phyloP scores from a whole-genome alignment of 2,329 filamentous ascomycete species.

The Colletotrichum horii region DNA sequence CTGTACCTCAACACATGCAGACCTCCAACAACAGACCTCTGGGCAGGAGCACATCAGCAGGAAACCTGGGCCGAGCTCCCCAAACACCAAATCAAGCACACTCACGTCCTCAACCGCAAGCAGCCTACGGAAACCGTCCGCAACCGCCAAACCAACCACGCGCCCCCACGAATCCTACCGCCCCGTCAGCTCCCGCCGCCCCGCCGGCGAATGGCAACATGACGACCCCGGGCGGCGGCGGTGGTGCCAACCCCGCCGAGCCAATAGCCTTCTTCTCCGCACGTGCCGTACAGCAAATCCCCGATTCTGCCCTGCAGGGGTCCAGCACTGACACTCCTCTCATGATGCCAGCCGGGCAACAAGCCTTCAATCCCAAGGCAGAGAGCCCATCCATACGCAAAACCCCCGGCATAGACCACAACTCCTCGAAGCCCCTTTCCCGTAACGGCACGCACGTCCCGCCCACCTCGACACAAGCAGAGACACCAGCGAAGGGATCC shows the following conservation, averaged over 20 bases:
- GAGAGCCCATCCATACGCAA: conserved; percentile 88
- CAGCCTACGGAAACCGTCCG: conserved; percentile 25
- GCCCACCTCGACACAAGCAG: conserved; percentile 33
- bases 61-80: conserved; percentile 31
- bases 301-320: conserved; percentile 46
- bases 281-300: conserved; percentile 63
- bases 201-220: conserved; percentile 1
- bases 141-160: conserved; percentile 25
- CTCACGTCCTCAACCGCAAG: conserved; percentile 26
- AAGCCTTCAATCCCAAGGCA: conserved; percentile 74
- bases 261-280: conserved; percentile 74
- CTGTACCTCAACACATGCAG: conserved; percentile 36
- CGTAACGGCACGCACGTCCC: conserved; percentile 60
- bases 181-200: conserved; percentile 17
- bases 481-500: conserved; percentile 18
- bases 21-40: conserved; percentile 39
- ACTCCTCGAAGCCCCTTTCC: conserved; percentile 74
- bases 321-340: conserved; percentile 45
- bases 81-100: conserved; percentile 39
- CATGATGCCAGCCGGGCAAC: conserved; percentile 43
- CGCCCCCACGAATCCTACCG: conserved; percentile 19
- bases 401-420: conserved; percentile 86
- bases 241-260: conserved; percentile 35
- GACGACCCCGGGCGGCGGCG: conserved; percentile 25
- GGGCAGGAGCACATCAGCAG: conserved; percentile 32